Conservation (phyloP, 306 rosid species). For the Cucumis cinereus region DNA sequence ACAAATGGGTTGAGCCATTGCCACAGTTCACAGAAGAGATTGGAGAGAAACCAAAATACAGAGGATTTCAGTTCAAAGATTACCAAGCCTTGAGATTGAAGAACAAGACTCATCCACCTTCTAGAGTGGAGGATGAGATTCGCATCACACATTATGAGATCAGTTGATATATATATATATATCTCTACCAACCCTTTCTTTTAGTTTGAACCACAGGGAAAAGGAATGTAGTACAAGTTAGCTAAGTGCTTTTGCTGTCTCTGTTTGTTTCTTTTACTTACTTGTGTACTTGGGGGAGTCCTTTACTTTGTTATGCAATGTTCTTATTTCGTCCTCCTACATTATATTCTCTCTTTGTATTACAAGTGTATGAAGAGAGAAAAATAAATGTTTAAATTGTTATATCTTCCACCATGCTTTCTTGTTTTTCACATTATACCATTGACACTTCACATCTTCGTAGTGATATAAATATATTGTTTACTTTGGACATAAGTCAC, state of each 20-base stretch:
- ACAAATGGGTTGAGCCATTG: slow-evolving; percentile 42
- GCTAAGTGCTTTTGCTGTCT: neutral
- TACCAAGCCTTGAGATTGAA: slow-evolving; percentile 26
- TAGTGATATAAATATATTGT: no score
- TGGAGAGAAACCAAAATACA: slow-evolving; percentile 35
- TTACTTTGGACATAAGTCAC: no score
- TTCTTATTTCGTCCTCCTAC: neutral
- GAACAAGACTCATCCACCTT: slow-evolving; percentile 37
- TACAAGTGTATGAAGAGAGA: neutral
- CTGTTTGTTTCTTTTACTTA: neutral
- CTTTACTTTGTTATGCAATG: neutral
- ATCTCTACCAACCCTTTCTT: no score
- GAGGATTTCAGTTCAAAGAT: slow-evolving; percentile 28
- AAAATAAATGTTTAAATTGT: neutral
- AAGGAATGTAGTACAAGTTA: neutral
- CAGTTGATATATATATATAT: neutral
- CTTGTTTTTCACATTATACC: no score
- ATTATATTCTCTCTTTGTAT: neutral
- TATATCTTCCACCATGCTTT: neutral
- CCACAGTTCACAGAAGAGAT: slow-evolving; percentile 30
- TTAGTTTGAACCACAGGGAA: neutral
- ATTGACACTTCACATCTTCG: no score
- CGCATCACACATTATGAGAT: slow-evolving; percentile 31
- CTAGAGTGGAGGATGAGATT: slow-evolving; percentile 28
- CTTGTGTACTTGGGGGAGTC: no score